Conservation (phyloP, 225 moss, liverwort and hornwort species). For the Ulota crispa region DNA sequence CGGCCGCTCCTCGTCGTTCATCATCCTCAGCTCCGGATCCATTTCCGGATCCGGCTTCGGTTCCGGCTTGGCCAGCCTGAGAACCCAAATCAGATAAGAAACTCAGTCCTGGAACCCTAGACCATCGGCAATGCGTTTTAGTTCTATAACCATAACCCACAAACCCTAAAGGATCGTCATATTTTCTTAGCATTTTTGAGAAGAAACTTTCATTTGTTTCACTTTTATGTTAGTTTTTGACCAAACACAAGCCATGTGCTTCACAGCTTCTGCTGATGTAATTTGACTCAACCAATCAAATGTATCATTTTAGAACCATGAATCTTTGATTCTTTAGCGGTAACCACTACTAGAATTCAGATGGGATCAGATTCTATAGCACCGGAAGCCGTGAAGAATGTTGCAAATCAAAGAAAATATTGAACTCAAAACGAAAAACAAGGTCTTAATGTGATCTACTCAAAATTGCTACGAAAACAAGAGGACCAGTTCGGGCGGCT, state of each 20-base stretch:
- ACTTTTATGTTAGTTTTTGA: not conserved
- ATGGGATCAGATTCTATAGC: not conserved
- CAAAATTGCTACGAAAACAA: not conserved
- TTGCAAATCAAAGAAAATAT: not conserved
- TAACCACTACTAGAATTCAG: not conserved
- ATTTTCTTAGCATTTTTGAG: too few species aligned
- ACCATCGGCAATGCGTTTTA: not conserved
- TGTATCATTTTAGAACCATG: not conserved
- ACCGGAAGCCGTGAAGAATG: not conserved
- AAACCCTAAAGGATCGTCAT: not conserved
- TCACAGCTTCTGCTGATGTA: not conserved
- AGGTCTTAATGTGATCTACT: not conserved
- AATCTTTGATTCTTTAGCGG: not conserved
- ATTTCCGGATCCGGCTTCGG: slow-evolving; percentile 36
- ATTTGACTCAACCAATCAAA: not conserved
- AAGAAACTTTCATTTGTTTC: not conserved
- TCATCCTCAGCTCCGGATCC: slow-evolving; percentile 65
- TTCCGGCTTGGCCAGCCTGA: slow-evolving; percentile 44
- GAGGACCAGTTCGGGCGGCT: not conserved
- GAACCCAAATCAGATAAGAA: not conserved
- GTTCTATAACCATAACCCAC: not conserved
- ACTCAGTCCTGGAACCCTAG: not conserved
- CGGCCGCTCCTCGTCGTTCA: slow-evolving; percentile 43
- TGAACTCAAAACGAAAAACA: not conserved
- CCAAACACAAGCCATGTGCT: not conserved